A percentile compares a stretch with the other conserved stretches of the same genome.
Conservation (phyloP, 345 rosid genomes). For the Heritiera littoralis region DNA sequence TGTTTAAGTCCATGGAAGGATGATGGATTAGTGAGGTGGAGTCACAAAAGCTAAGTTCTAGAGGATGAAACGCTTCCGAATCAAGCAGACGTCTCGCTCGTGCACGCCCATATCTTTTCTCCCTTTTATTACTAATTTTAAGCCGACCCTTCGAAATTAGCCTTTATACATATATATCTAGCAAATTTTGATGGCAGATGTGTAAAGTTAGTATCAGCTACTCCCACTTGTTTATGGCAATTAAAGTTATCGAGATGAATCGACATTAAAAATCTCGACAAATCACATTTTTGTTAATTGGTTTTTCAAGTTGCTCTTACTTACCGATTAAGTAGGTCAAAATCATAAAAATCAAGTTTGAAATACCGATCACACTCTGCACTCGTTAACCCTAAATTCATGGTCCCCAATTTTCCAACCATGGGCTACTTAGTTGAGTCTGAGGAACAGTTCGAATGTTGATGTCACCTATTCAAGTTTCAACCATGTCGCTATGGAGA, state of each 20-base stretch:
- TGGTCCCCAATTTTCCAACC: background rate
- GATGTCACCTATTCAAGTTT: background rate
- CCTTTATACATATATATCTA: too few relatives aligned
- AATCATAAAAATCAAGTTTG: background rate
- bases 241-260: too few relatives aligned
- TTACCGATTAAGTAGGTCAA: background rate
- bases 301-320: background rate
- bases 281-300: too few relatives aligned
- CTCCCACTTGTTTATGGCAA: too few relatives aligned
- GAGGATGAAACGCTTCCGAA: constrained; percentile 10
- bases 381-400: background rate
- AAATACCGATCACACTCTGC: background rate
- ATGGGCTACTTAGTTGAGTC: background rate
- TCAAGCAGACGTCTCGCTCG: background rate
- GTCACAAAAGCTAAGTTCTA: constrained; percentile 10
- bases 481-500: background rate
- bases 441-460: background rate
- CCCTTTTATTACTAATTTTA: background rate
- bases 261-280: too few relatives aligned
- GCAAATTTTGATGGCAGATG: background rate
- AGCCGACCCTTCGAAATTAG: background rate
- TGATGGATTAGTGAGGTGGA: constrained; percentile 24
- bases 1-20: background rate
- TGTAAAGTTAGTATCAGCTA: background rate
- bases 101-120: background rate